A percentile compares a stretch with the other conserved stretches of the same genome.
phyloP scores from a whole-genome alignment of 208 protist species.

The Zelonia costaricensis region DNA sequence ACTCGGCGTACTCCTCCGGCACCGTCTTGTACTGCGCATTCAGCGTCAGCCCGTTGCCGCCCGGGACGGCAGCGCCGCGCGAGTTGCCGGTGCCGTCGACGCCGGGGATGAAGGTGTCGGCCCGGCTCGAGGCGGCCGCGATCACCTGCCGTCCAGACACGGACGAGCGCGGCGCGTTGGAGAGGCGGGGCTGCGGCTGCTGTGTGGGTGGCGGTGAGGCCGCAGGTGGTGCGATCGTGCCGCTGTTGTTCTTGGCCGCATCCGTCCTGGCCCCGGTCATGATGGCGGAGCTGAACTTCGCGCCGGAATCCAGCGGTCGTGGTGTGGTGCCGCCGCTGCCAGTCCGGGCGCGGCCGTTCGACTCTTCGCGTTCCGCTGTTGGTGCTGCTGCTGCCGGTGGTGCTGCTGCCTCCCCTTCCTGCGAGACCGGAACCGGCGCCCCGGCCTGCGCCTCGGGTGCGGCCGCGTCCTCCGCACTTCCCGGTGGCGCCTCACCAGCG shows the following conservation, averaged over 20 bases:
- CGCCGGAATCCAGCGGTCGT: too few relatives aligned
- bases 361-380: too few relatives aligned
- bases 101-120: neutral
- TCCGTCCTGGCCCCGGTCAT: too few relatives aligned
- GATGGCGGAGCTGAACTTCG: too few relatives aligned
- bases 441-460: too few relatives aligned
- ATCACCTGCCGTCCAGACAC: neutral
- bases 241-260: too few relatives aligned
- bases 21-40: slow-evolving; percentile 55
- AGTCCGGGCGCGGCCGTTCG: too few relatives aligned
- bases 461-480: too few relatives aligned
- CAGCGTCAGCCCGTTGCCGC: slow-evolving; percentile 28
- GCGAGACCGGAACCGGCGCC: too few relatives aligned
- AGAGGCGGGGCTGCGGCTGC: neutral
- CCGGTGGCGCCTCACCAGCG: too few relatives aligned
- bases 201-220: too few relatives aligned
- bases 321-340: too few relatives aligned
- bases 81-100: neutral
- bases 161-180: neutral
- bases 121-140: neutral
- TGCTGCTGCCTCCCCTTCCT: neutral
- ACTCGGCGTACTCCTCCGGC: slow-evolving; percentile 56
- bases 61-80: slow-evolving; percentile 2
- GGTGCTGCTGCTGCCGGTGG: neutral
- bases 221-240: neutral